Evolutionary conservation across 371 early-diverging fungal genomes (phyloP).

Genomic region (Mucor velutinosus): DNA sequence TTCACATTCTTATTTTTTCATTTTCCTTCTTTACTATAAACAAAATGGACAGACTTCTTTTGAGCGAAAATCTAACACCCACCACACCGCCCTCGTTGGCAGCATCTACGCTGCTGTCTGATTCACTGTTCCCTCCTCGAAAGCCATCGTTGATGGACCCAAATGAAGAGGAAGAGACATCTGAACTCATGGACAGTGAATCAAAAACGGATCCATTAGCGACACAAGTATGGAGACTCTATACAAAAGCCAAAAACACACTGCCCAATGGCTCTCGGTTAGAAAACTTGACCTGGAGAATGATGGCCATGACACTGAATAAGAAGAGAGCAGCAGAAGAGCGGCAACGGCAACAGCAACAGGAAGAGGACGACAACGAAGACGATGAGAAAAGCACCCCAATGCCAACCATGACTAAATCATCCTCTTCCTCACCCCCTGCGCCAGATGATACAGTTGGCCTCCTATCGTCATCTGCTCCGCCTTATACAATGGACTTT

Average conservation of each 20-base stretch:
- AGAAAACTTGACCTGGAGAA: constrained; percentile 74
- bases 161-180: constrained; percentile 29
- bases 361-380: background rate
- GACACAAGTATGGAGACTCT: constrained; percentile 68
- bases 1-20: background rate
- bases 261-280: constrained; percentile 64
- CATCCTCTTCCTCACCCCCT: constrained; percentile 9
- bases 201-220: constrained; percentile 48
- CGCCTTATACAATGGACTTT: constrained; percentile 22
- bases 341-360: constrained; percentile 10
- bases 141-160: background rate
- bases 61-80: background rate
- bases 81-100: background rate
- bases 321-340: constrained; percentile 34
- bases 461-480: constrained; percentile 33
- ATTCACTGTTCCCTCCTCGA: constrained; percentile 3
- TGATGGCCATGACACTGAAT: constrained; percentile 66
- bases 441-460: constrained; percentile 13
- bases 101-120: background rate
- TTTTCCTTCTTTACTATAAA: background rate
- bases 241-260: constrained; percentile 70
- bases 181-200: constrained; percentile 9
- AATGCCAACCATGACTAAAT: background rate
- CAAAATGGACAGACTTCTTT: background rate
- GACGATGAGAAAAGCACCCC: background rate